Percentiles rank a stretch among this genome's conserved stretches.
Conservation (phyloP, 2,329 filamentous ascomycete species). For the Alternaria gansuensis region DNA sequence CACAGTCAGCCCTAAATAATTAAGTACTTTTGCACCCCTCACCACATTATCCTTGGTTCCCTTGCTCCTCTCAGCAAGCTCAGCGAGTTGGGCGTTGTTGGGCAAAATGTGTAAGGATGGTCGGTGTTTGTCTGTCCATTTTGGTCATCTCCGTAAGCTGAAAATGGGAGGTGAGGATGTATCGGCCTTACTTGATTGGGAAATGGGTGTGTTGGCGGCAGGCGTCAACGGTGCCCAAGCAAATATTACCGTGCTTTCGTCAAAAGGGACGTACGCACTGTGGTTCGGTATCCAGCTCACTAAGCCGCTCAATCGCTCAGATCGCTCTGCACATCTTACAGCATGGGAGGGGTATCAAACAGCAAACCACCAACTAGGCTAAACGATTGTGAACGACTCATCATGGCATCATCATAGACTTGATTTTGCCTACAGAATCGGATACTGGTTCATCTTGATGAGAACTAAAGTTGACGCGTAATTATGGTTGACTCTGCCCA, state of each 20-base stretch:
- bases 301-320: not conserved
- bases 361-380: not conserved
- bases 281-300: not conserved
- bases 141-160: not conserved
- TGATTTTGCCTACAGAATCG: not conserved
- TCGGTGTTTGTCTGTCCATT: not conserved
- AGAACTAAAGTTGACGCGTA: conserved; percentile 6
- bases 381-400: conserved; percentile 3
- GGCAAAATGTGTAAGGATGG: conserved; percentile 1
- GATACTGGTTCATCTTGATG: not conserved
- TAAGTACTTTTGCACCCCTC: conserved; percentile 4
- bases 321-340: conserved; percentile 9
- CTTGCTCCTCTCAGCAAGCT: not conserved
- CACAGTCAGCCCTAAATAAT: conserved; percentile 7
- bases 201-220: not conserved
- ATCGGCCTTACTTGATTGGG: not conserved
- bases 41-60: not conserved
- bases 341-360: conserved; percentile 6
- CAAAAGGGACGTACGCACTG: not conserved
- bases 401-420: conserved; percentile 7
- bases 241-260: conserved; percentile 2
- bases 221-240: conserved; percentile 2
- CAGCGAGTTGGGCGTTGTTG: conserved; percentile 3
- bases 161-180: conserved; percentile 6
- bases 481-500: conserved; percentile 1